Conservation (phyloP, 441 rosid species). For the Bocquillonia castaneifolia region DNA sequence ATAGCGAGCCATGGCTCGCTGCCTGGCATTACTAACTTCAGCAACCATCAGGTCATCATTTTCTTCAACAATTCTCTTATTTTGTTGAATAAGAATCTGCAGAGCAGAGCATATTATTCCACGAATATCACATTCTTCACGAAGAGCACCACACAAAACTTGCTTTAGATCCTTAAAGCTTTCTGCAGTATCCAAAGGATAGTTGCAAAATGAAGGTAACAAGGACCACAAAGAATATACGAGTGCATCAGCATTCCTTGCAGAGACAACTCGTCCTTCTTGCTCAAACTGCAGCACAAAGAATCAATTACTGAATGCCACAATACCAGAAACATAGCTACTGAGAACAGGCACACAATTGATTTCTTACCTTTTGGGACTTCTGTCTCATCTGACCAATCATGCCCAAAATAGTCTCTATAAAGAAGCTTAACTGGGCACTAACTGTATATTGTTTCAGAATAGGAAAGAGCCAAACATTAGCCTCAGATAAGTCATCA, state of each 20-base stretch:
- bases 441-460: slow-evolving; percentile 88
- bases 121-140: slow-evolving; percentile 53
- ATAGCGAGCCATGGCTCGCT: slow-evolving; percentile 51
- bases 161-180: slow-evolving; percentile 56
- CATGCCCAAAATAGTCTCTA: slow-evolving; percentile 53
- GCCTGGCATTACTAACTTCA: slow-evolving; percentile 43
- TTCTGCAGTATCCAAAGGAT: slow-evolving; percentile 72
- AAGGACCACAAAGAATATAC: slow-evolving; percentile 81
- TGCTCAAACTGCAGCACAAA: slow-evolving; percentile 57
- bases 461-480: slow-evolving; percentile 91
- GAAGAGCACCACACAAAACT: slow-evolving; percentile 48
- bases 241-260: slow-evolving; percentile 64
- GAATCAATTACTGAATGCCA: slow-evolving; percentile 24
- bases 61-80: slow-evolving; percentile 48
- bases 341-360: background rate
- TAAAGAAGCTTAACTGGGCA: slow-evolving; percentile 70
- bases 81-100: slow-evolving; percentile 70
- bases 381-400: slow-evolving; percentile 47
- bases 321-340: background rate
- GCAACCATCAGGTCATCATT: slow-evolving; percentile 27
- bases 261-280: slow-evolving; percentile 58
- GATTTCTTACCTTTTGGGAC: slow-evolving; percentile 50
- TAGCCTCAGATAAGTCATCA: slow-evolving; percentile 70
- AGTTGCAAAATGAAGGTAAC: slow-evolving; percentile 88
- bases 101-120: slow-evolving; percentile 74